A percentile compares a stretch with the other conserved stretches of the same genome.
phyloP scores from a whole-genome alignment of 2,329 filamentous ascomycete genomes.

The Pestalotiopsis sp. region DNA sequence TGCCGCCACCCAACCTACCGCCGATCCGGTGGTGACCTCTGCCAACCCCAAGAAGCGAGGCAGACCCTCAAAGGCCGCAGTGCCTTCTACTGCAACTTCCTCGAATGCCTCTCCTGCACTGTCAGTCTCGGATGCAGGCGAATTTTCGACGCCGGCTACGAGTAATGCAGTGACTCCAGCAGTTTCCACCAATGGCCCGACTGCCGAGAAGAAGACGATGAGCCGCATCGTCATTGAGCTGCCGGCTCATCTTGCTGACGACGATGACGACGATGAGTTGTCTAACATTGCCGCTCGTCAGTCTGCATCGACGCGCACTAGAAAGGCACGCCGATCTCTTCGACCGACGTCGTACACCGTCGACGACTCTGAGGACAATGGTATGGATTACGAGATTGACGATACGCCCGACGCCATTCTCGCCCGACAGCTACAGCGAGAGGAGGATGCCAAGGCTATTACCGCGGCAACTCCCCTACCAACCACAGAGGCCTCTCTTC shows the following conservation, averaged over 20 bases:
- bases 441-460: constrained; percentile 23
- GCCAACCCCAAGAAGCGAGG: constrained; percentile 26
- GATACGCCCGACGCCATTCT: constrained; percentile 15
- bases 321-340: constrained; percentile 23
- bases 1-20: background rate
- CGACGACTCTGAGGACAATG: constrained; percentile 25
- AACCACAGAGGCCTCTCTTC: constrained; percentile 5
- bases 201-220: constrained; percentile 17
- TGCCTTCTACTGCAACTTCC: constrained; percentile 32
- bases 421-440: constrained; percentile 23
- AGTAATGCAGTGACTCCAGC: constrained; percentile 42
- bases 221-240: constrained; percentile 35
- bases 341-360: constrained; percentile 14
- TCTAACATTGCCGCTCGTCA: constrained; percentile 2
- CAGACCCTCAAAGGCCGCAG: constrained; percentile 27
- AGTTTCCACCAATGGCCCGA: constrained; percentile 23
- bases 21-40: constrained; percentile 1
- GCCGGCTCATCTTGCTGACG: constrained; percentile 38
- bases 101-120: constrained; percentile 34
- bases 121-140: constrained; percentile 32
- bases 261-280: constrained; percentile 39
- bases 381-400: constrained; percentile 10
- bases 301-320: constrained; percentile 13
- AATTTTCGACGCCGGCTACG: constrained; percentile 44
- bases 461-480: constrained; percentile 9